A percentile compares a stretch with the other conserved stretches of the same genome.
These are phyloP conservation scores for Blastobotrys ciferrii DNA, from an alignment of 1,139 yeast genomes.

Conservation along the genomic window DNA sequence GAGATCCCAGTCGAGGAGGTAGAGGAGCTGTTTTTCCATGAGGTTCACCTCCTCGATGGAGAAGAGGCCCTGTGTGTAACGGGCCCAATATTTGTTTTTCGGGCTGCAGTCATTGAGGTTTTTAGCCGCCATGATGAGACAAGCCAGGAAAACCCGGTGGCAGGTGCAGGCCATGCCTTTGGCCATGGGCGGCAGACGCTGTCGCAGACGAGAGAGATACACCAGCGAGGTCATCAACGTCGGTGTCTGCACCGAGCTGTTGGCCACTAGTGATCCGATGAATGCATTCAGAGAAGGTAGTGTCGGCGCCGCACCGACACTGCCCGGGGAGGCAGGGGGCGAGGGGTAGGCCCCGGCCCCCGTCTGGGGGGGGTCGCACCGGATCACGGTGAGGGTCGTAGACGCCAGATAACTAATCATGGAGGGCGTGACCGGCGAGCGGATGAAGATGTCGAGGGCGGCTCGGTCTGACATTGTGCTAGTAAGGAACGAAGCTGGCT, in stretches of 20 bases:
- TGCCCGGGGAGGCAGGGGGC: conserved; percentile 46
- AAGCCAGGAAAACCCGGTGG: conserved; percentile 86
- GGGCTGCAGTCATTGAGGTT: conserved; percentile 91
- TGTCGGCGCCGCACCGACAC: conserved; percentile 9
- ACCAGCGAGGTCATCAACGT: conserved; percentile 90
- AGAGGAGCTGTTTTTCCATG: conserved; percentile 84
- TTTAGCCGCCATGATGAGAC: conserved; percentile 86
- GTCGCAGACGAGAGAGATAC: conserved; percentile 72
- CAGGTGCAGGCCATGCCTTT: conserved; percentile 92
- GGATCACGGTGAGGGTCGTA: conserved; percentile 77
- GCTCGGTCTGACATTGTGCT: conserved; percentile 47
- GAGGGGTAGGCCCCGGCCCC: conserved; percentile 38
- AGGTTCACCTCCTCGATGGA: conserved; percentile 77
- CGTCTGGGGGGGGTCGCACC: conserved; percentile 42
- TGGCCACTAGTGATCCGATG: conserved; percentile 66
- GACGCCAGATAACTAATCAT: conserved; percentile 82
- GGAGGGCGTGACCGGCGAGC: conserved; percentile 70
- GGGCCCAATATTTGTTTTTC: conserved; percentile 92
- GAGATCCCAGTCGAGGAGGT: conserved; percentile 81
- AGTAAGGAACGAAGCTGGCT: neutral
- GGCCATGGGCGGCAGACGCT: conserved; percentile 80
- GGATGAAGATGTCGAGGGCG: conserved; percentile 71
- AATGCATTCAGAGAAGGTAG: conserved; percentile 55
- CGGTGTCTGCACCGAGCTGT: conserved; percentile 92
- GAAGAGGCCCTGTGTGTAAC: conserved; percentile 81